Evolutionary conservation across 2,329 filamentous ascomycete genomes (phyloP).

Genomic region (Pezicula neosporulosa): DNA sequence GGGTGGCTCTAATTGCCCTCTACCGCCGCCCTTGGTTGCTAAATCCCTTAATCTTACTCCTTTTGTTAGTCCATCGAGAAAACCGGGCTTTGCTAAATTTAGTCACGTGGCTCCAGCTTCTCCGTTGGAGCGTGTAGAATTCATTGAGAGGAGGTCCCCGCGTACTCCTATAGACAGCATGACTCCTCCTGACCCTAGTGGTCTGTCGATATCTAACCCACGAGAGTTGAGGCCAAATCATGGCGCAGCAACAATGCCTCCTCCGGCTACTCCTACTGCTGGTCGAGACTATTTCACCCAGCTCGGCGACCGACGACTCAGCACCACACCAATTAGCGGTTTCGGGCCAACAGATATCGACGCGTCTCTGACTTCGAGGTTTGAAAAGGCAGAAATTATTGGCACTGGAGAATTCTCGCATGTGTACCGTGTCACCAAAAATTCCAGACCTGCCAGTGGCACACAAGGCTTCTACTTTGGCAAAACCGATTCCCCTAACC

Average conservation of each 20-base stretch:
- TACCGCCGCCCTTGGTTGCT: constrained; percentile 19
- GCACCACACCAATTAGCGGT: constrained; percentile 66
- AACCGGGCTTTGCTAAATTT: constrained; percentile 49
- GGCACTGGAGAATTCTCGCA: constrained; percentile 91
- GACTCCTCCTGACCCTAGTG: constrained; percentile 75
- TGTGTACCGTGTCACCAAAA: constrained; percentile 74
- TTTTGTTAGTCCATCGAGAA: constrained; percentile 30
- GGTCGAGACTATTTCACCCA: constrained; percentile 50
- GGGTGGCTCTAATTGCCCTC: constrained; percentile 23
- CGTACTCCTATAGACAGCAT: constrained; percentile 76
- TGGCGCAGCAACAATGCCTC: constrained; percentile 38
- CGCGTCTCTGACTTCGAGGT: constrained; percentile 67
- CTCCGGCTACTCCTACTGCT: constrained; percentile 79
- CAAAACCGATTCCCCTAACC: constrained; percentile 41
- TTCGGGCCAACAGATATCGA: constrained; percentile 74
- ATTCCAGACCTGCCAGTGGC: constrained; percentile 29
- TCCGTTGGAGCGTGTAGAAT: constrained; percentile 55
- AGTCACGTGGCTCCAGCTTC: constrained; percentile 52
- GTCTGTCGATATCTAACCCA: constrained; percentile 73
- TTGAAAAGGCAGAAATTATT: constrained; percentile 75
- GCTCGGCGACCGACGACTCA: constrained; percentile 56
- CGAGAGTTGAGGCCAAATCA: constrained; percentile 24
- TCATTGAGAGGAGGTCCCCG: constrained; percentile 51
- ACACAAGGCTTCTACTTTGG: constrained; percentile 38
- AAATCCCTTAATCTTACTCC: constrained; percentile 26